A percentile compares a stretch with the other conserved stretches of the same genome.
Evolutionary conservation across 1,139 yeast species (phyloP).

Genomic region (Waltiozyma sp.): DNA sequence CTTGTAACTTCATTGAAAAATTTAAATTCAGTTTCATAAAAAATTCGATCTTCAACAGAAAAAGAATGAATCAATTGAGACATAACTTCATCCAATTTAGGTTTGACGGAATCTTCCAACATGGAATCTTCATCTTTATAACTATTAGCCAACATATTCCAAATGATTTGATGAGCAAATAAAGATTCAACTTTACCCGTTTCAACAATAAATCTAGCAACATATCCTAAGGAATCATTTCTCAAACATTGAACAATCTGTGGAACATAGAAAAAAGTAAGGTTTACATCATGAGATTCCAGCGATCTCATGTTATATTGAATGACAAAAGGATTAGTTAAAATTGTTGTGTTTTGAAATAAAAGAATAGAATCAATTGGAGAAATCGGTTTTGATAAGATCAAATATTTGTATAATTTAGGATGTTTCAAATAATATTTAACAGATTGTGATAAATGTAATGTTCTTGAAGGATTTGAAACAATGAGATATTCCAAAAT

Average conservation of each 20-base stretch:
- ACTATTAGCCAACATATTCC: slow-evolving; percentile 95
- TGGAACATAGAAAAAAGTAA: slow-evolving; percentile 94
- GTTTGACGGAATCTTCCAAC: slow-evolving; percentile 75
- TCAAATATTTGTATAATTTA: slow-evolving; percentile 20
- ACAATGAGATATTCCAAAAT: slow-evolving; percentile 37
- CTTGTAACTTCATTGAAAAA: slow-evolving; percentile 88
- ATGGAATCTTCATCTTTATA: slow-evolving; percentile 81
- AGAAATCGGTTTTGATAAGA: slow-evolving; percentile 46
- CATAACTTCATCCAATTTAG: slow-evolving; percentile 67
- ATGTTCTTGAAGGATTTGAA: slow-evolving; percentile 51
- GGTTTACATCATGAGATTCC: slow-evolving; percentile 77
- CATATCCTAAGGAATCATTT: slow-evolving; percentile 74
- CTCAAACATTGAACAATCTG: slow-evolving; percentile 91
- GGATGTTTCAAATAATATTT: slow-evolving; percentile 39
- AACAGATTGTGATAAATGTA: slow-evolving; percentile 54
- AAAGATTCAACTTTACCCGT: slow-evolving; percentile 85
- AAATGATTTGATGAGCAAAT: slow-evolving; percentile 94
- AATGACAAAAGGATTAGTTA: slow-evolving; percentile 38
- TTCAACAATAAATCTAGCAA: slow-evolving; percentile 79
- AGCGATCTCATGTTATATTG: slow-evolving; percentile 89
- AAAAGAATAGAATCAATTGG: slow-evolving; percentile 83
- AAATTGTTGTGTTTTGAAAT: slow-evolving; percentile 35
- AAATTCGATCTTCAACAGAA: slow-evolving; percentile 45
- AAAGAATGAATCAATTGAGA: slow-evolving; percentile 55
- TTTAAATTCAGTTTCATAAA: slow-evolving; percentile 74